Percentiles rank a stretch among this genome's conserved stretches.
Conservation (phyloP, 257 asterid species). For the Plantago major region DNA sequence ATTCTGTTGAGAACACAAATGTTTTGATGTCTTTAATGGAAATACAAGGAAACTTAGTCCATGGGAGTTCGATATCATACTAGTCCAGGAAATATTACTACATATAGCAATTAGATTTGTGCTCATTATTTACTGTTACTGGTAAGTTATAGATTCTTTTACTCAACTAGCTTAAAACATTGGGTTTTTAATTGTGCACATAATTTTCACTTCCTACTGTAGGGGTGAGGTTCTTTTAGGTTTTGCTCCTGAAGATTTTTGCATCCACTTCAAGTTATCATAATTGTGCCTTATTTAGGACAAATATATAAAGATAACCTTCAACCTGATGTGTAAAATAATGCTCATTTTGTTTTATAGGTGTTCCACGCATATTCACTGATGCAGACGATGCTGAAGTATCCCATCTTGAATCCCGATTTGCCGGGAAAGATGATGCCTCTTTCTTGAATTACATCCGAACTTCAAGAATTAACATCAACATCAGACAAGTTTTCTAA, state of each 20-base stretch:
- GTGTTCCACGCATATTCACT: slow-evolving; percentile 85
- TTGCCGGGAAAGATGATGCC: slow-evolving; percentile 39
- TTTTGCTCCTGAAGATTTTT: not conserved
- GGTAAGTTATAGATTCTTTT: too few relatives aligned
- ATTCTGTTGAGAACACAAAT: too few relatives aligned
- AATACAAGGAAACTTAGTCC: too few relatives aligned
- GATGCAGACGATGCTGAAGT: slow-evolving; percentile 68
- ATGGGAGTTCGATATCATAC: too few relatives aligned
- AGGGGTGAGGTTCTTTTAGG: not conserved
- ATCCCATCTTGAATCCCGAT: slow-evolving; percentile 49
- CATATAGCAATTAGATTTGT: too few relatives aligned
- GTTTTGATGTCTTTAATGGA: too few relatives aligned
- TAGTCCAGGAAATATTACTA: too few relatives aligned
- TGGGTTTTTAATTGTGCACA: too few relatives aligned
- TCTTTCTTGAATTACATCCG: slow-evolving; percentile 56
- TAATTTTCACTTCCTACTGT: too few relatives aligned
- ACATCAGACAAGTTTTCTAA: slow-evolving; percentile 83
- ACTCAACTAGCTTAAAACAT: too few relatives aligned
- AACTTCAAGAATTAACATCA: slow-evolving; percentile 88
- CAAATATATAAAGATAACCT: not conserved
- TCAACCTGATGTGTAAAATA: not conserved
- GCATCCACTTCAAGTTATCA: not conserved
- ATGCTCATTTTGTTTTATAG: slow-evolving; percentile 30
- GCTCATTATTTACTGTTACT: too few relatives aligned
- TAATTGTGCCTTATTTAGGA: too few relatives aligned